Conservation (phyloP, 1,139 yeast species). For the Debaryomycetaceae sp. region DNA sequence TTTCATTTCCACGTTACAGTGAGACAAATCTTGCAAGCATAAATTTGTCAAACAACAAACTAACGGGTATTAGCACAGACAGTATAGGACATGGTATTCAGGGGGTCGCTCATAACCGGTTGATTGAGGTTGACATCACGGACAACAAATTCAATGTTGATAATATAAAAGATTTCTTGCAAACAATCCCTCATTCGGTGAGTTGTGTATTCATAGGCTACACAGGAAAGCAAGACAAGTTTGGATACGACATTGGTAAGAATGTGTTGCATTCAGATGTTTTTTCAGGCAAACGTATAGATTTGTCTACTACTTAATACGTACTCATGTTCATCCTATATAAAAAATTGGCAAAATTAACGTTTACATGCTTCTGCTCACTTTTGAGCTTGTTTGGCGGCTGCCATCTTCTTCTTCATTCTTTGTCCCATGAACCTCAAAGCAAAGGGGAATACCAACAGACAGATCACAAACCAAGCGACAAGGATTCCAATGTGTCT, state of each 20-base stretch:
- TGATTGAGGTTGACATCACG: conserved; percentile 20
- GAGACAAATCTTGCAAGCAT: conserved; percentile 12
- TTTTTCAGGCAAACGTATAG: conserved; percentile 18
- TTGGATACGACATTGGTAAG: conserved; percentile 21
- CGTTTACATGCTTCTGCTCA: neutral
- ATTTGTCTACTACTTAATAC: conserved; percentile 1
- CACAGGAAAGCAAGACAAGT: conserved; percentile 18
- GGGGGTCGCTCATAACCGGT: conserved; percentile 11
- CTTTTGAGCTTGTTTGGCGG: neutral
- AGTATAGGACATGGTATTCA: conserved; percentile 13
- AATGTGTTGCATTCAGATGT: conserved; percentile 12
- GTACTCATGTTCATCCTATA: neutral
- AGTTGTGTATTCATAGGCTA: conserved; percentile 15
- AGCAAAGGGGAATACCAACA: conserved; percentile 41
- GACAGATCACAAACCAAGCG: conserved; percentile 30
- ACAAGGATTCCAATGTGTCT: conserved; percentile 33
- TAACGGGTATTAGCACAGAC: conserved; percentile 8
- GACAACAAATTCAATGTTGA: conserved; percentile 11
- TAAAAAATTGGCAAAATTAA: neutral
- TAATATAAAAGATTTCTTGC: conserved; percentile 3
- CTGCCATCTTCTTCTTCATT: conserved; percentile 23
- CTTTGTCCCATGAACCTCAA: conserved; percentile 23
- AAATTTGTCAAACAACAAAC: conserved; percentile 16
- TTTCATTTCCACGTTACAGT: conserved; percentile 10
- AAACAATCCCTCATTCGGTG: conserved; percentile 11